These are phyloP conservation scores for Chionographis japonica DNA, from an alignment of 106 monocot species.

Conservation along the genomic window DNA sequence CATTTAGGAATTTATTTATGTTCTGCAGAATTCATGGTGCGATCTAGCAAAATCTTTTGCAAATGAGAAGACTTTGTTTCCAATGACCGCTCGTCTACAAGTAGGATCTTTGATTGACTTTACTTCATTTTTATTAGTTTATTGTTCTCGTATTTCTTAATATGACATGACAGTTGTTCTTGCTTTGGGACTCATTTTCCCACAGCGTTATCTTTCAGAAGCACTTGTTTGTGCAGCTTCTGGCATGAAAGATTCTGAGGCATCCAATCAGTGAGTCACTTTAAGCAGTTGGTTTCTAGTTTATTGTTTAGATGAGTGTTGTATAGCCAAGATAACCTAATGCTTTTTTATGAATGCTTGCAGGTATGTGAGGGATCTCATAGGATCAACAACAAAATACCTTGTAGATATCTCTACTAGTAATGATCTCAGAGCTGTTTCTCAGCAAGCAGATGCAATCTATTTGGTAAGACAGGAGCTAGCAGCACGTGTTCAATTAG, in stretches of 20 bases:
- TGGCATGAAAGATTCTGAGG: slow-evolving; percentile 61
- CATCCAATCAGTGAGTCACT: slow-evolving; percentile 63
- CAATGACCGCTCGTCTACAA: slow-evolving; percentile 64
- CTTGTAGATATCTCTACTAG: slow-evolving; percentile 63
- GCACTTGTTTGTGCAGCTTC: slow-evolving; percentile 77
- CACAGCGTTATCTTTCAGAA: slow-evolving; percentile 88
- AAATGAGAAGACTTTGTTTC: slow-evolving; percentile 62
- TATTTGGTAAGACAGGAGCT: slow-evolving; percentile 43
- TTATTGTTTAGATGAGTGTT: neutral
- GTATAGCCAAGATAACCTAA: slow-evolving; percentile 3
- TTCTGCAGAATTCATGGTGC: slow-evolving; percentile 68
- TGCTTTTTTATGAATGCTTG: neutral
- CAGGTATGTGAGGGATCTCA: slow-evolving; percentile 81
- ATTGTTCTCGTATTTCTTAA: neutral
- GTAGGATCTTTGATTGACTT: slow-evolving; percentile 24
- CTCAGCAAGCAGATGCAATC: slow-evolving; percentile 74
- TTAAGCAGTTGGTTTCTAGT: slow-evolving; percentile 1
- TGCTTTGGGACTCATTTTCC: slow-evolving; percentile 8
- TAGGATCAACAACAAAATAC: slow-evolving; percentile 70
- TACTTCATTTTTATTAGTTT: neutral
- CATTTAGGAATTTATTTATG: slow-evolving; percentile 5
- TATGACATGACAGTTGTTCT: slow-evolving; percentile 2
- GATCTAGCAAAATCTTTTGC: slow-evolving; percentile 86
- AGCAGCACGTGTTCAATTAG: neutral
- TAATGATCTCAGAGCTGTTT: slow-evolving; percentile 56